phyloP scores from a whole-genome alignment of 2,329 filamentous ascomycete species.

The Alternaria tenuissima region DNA sequence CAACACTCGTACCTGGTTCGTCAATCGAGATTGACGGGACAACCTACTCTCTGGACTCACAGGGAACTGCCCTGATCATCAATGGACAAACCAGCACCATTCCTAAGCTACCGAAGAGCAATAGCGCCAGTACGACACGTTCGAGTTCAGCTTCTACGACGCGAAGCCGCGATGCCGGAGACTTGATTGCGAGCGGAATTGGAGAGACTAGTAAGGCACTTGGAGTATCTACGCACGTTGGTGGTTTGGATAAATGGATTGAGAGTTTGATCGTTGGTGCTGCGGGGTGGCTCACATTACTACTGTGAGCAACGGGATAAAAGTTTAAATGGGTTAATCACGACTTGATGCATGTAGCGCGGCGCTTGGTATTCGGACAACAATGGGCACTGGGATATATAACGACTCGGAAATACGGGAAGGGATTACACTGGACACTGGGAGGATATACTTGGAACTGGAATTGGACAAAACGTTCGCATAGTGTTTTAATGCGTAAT shows the following conservation, averaged over 20 bases:
- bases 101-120: slow-evolving; percentile 33
- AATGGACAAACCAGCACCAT: slow-evolving; percentile 45
- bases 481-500: slow-evolving; percentile 4
- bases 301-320: slow-evolving; percentile 25
- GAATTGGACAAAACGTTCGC: background rate
- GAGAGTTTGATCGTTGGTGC: slow-evolving; percentile 37
- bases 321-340: background rate
- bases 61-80: slow-evolving; percentile 41
- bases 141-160: slow-evolving; percentile 14
- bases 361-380: slow-evolving; percentile 3
- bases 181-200: slow-evolving; percentile 40
- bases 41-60: slow-evolving; percentile 37
- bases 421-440: background rate
- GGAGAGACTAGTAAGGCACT: slow-evolving; percentile 28
- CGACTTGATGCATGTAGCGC: slow-evolving; percentile 13
- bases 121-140: slow-evolving; percentile 35
- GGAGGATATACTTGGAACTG: background rate
- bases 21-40: slow-evolving; percentile 38
- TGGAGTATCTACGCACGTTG: slow-evolving; percentile 15
- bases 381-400: background rate
- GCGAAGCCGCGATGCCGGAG: slow-evolving; percentile 21
- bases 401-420: background rate
- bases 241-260: slow-evolving; percentile 33
- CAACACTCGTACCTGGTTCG: slow-evolving; percentile 35
- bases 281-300: slow-evolving; percentile 40